phyloP scores from a whole-genome alignment of 441 rosid genomes.

The Hypseocharis bilobata region DNA sequence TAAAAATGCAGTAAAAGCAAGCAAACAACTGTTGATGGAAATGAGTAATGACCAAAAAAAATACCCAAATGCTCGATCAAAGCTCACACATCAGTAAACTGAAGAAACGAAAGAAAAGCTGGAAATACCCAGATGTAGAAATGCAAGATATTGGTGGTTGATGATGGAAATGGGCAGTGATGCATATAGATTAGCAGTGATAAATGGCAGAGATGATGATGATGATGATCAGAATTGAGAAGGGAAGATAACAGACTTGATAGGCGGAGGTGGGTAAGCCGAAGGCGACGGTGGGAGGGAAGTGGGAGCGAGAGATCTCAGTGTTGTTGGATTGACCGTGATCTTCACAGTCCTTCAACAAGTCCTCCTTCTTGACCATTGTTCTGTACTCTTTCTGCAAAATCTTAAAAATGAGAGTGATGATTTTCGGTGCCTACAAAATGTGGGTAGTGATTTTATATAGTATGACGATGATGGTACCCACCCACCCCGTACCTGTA shows the following conservation, averaged over 20 bases:
- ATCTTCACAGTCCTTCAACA: constrained; percentile 23
- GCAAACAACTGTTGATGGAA: neutral
- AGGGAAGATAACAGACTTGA: constrained; percentile 36
- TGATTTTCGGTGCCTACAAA: too few species aligned
- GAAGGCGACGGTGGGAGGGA: constrained; percentile 61
- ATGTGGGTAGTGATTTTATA: too few species aligned
- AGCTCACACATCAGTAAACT: neutral
- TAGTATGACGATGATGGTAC: too few species aligned
- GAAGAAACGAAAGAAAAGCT: neutral
- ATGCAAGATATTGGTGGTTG: neutral
- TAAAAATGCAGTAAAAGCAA: too few species aligned
- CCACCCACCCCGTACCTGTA: too few species aligned
- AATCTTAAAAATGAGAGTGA: too few species aligned
- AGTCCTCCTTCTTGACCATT: constrained; percentile 28
- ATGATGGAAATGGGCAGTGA: neutral
- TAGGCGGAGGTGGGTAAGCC: constrained; percentile 86
- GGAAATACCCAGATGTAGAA: too few species aligned
- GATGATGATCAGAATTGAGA: neutral
- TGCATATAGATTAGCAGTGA: neutral
- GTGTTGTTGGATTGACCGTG: constrained; percentile 20
- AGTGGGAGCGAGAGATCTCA: constrained; percentile 34
- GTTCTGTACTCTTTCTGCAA: too few species aligned
- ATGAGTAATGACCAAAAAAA: neutral
- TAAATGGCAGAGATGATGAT: neutral
- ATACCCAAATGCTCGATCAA: neutral